These are phyloP conservation scores for Salix koriyanagi DNA, from an alignment of 345 rosid species.

Conservation along the genomic window DNA sequence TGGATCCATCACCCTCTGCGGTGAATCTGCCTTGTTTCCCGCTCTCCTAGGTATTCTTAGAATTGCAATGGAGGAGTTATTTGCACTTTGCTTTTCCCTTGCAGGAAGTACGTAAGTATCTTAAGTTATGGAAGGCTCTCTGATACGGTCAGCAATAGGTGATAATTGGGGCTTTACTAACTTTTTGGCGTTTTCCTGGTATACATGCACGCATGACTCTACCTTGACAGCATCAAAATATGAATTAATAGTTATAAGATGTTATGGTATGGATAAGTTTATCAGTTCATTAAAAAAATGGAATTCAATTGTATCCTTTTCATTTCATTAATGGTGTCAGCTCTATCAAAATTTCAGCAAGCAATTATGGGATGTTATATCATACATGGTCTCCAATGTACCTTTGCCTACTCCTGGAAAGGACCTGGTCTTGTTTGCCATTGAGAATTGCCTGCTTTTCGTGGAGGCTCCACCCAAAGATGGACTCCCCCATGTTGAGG, in stretches of 20 bases:
- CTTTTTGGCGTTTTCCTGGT: background rate
- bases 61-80: constrained; percentile 75
- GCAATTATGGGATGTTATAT: constrained; percentile 85
- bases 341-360: constrained; percentile 64
- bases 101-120: constrained; percentile 71
- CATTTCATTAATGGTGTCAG: constrained; percentile 26
- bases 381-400: constrained; percentile 69
- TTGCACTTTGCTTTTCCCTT: constrained; percentile 76
- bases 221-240: background rate
- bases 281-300: background rate
- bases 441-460: constrained; percentile 76
- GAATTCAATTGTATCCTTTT: constrained; percentile 6
- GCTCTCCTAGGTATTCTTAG: constrained; percentile 75
- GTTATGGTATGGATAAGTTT: background rate
- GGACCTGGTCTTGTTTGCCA: constrained; percentile 76
- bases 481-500: constrained; percentile 92
- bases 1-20: constrained; percentile 18
- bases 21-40: constrained; percentile 89
- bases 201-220: background rate
- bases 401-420: constrained; percentile 92
- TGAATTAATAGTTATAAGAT: background rate
- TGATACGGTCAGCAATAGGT: background rate
- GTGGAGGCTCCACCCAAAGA: constrained; percentile 90
- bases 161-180: background rate
- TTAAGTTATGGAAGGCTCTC: background rate